Base-by-base conservation (phyloP, 352 stramenopile genomes). In the Phytophthora multivora region DNA sequence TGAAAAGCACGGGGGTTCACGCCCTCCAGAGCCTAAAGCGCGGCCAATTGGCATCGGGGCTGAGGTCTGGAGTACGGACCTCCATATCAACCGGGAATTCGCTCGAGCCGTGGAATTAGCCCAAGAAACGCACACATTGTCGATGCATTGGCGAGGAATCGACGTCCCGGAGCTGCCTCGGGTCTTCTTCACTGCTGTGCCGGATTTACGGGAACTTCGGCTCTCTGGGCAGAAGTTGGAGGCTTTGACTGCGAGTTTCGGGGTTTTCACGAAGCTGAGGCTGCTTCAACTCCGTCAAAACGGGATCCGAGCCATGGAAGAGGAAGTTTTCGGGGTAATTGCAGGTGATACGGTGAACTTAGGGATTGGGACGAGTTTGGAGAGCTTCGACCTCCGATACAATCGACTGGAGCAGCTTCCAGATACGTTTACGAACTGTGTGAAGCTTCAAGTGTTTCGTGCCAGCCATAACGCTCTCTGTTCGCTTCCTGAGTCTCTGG, bases 131-230 rank as follows among this genome's bases (percentile, higher is more conserved):
- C 56, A 70, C 2, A 67, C 69, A 11, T 59, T 93, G 7, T 79
- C 84, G 28, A 86, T 90, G 47, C 84, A 91, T 63, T 93, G 84
- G 84, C 79, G 86, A 23, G 77, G 84, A 11, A 71, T 93, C 15
- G 61, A 69, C 0, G 54, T 80, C 5, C 45, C 51, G 3, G 61
- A 88, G 25, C 74, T 89, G 6, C 82, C 79, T 33, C 45, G 43
- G 0, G 48, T 60, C 3, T 91, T 91, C 52, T 91, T 83, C 67
- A 76, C 70, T 11, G 56, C 56, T 9, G 30, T 89, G 2, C 11
- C 56, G 5, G 39, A 63, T 18, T 52, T 91, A 5, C 69, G 62
- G 1, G 84, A 93, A 46, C 57, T 93, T 16, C 68, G 82, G 2
- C 71, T 93, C 9, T 91, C 84, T 1, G 82, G 84, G 0, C 78